phyloP scores from a whole-genome alignment of 352 stramenopile genomes.

The Phytophthora pistaciae region DNA sequence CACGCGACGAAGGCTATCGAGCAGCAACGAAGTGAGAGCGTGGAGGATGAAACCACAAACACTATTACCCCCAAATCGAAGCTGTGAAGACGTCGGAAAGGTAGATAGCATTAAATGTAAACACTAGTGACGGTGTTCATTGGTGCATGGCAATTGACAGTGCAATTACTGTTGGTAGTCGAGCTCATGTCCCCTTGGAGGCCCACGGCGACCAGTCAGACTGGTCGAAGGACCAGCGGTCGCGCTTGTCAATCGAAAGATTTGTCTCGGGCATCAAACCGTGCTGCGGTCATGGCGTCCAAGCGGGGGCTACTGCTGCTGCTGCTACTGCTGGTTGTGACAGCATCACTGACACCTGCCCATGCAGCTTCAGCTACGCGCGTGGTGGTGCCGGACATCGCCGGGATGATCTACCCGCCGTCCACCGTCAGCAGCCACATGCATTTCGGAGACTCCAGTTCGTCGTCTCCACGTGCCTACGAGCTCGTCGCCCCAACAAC shows the following conservation, averaged over 20 bases:
- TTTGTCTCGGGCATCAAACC: background rate
- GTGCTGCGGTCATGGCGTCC: background rate
- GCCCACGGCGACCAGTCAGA: background rate
- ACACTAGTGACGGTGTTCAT: background rate
- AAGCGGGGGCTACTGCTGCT: too few relatives aligned
- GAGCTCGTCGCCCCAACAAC: constrained; percentile 14
- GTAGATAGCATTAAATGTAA: background rate
- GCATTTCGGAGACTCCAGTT: constrained; percentile 20
- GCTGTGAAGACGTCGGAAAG: too few relatives aligned
- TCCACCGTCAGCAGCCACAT: constrained; percentile 21
- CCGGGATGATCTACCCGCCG: constrained; percentile 42
- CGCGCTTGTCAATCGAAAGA: constrained; percentile 8
- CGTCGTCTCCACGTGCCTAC: constrained; percentile 6
- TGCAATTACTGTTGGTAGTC: background rate
- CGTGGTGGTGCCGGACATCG: constrained; percentile 34
- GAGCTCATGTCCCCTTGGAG: background rate
- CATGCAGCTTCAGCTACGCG: background rate
- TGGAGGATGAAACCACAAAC: background rate
- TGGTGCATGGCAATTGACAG: background rate
- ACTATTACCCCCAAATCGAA: too few relatives aligned
- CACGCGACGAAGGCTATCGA: constrained; percentile 33
- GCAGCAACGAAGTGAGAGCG: constrained; percentile 29
- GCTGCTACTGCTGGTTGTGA: background rate
- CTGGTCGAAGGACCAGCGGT: background rate
- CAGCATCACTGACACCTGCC: background rate